Percentiles rank a stretch among this genome's conserved stretches.
phyloP scores from a whole-genome alignment of 2,329 filamentous ascomycete genomes.

The Parascedosporium putredinis region DNA sequence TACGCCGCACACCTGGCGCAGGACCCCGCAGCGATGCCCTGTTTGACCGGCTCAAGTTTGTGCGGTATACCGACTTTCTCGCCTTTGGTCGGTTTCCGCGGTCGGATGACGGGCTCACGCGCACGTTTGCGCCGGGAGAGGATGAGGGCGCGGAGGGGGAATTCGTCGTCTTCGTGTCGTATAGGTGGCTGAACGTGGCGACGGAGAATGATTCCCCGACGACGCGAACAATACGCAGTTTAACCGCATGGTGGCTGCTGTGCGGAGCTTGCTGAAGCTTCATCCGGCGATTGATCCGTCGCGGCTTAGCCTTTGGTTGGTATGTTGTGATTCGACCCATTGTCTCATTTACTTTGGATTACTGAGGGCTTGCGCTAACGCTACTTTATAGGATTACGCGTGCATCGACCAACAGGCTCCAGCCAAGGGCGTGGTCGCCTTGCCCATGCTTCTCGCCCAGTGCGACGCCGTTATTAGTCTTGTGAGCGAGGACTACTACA shows the following conservation, averaged over 20 bases:
- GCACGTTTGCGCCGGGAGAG: constrained; percentile 8
- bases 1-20: constrained; percentile 15
- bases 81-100: constrained; percentile 16
- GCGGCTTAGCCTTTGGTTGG: constrained; percentile 20
- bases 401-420: constrained; percentile 26
- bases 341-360: neutral
- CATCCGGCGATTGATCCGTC: constrained; percentile 15
- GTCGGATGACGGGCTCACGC: constrained; percentile 15
- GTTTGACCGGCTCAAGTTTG: constrained; percentile 20
- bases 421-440: constrained; percentile 20
- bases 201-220: constrained; percentile 16
- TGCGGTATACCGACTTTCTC: constrained; percentile 20
- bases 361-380: neutral
- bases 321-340: constrained; percentile 10
- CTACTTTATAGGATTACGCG: constrained; percentile 21
- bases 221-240: constrained; percentile 22
- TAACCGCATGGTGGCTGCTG: constrained; percentile 18
- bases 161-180: constrained; percentile 25
- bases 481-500: constrained; percentile 22
- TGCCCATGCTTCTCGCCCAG: constrained; percentile 26
- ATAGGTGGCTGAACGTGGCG: constrained; percentile 20
- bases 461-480: constrained; percentile 30
- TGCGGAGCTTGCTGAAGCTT: constrained; percentile 17
- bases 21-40: constrained; percentile 14
- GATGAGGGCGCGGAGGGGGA: constrained; percentile 3